These are phyloP conservation scores for Rutidosis leptorrhynchoides DNA, from an alignment of 129 eudicot genomes.

Conservation along the genomic window DNA sequence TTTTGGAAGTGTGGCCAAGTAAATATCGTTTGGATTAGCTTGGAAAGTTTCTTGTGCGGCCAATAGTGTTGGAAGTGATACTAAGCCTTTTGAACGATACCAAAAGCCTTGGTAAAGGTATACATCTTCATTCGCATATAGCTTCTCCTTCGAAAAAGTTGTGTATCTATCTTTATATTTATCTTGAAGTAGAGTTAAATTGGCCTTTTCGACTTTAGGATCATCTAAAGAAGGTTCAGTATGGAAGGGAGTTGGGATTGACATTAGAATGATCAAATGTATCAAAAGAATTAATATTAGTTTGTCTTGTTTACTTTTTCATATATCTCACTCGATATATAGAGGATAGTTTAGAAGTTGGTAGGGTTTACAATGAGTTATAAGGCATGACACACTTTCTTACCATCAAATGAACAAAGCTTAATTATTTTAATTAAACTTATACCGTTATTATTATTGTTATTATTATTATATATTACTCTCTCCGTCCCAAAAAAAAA, in stretches of 20 bases:
- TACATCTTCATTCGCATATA: not conserved
- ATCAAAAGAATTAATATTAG: too few relatives aligned
- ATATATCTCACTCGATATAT: too few relatives aligned
- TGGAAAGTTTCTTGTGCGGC: not conserved
- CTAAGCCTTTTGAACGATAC: not conserved
- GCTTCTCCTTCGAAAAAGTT: not conserved
- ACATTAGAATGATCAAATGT: too few relatives aligned
- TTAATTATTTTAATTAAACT: too few relatives aligned
- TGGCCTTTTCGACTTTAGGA: not conserved
- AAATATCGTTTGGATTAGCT: not conserved
- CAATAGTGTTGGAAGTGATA: not conserved
- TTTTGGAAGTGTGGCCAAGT: not conserved
- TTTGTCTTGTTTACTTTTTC: too few relatives aligned
- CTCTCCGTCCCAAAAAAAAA: too few relatives aligned
- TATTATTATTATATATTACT: too few relatives aligned
- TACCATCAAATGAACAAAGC: too few relatives aligned
- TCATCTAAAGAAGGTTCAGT: not conserved
- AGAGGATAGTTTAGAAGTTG: too few relatives aligned
- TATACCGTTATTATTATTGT: too few relatives aligned
- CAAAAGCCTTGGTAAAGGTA: not conserved
- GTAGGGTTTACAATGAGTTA: too few relatives aligned
- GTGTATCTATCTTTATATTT: not conserved
- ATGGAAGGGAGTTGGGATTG: not conserved
- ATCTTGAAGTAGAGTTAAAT: not conserved
- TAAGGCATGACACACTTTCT: too few relatives aligned